phyloP scores from a whole-genome alignment of 2,329 filamentous ascomycete genomes.

The Lachnellula subtilissima region DNA sequence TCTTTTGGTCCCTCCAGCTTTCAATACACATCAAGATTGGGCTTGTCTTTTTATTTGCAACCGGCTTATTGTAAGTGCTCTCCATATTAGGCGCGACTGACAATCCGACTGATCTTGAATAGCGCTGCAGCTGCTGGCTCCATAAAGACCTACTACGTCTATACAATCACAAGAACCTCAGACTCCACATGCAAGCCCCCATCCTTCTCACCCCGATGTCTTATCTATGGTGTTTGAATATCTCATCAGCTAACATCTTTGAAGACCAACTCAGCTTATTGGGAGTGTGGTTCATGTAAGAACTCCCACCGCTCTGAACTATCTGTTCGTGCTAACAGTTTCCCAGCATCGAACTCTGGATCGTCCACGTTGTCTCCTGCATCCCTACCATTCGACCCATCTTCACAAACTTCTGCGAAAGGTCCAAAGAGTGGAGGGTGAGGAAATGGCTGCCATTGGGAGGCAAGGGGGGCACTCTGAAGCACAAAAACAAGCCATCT shows the following conservation, averaged over 20 bases:
- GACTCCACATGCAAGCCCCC: background rate
- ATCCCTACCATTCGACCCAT: background rate
- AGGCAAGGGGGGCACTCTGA: no score
- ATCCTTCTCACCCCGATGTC: background rate
- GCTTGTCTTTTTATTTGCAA: background rate
- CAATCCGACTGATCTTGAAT: background rate
- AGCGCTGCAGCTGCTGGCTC: background rate
- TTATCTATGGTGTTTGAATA: background rate
- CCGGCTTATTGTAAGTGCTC: background rate
- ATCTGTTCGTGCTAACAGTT: background rate
- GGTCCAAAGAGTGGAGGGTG: no score
- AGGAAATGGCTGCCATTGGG: no score
- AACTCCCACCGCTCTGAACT: background rate
- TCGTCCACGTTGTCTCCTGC: background rate
- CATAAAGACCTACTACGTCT: background rate
- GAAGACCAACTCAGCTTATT: background rate
- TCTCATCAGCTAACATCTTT: background rate
- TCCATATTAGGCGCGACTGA: background rate
- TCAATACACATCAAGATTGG: background rate
- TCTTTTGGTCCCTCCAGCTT: background rate
- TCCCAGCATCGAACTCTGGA: background rate
- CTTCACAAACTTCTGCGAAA: no score
- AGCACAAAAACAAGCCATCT: no score
- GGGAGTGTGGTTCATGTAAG: background rate
- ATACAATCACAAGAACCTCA: background rate